Evolutionary conservation across 2,329 filamentous ascomycete genomes (phyloP).

Genomic region (Dothistroma septosporum): DNA sequence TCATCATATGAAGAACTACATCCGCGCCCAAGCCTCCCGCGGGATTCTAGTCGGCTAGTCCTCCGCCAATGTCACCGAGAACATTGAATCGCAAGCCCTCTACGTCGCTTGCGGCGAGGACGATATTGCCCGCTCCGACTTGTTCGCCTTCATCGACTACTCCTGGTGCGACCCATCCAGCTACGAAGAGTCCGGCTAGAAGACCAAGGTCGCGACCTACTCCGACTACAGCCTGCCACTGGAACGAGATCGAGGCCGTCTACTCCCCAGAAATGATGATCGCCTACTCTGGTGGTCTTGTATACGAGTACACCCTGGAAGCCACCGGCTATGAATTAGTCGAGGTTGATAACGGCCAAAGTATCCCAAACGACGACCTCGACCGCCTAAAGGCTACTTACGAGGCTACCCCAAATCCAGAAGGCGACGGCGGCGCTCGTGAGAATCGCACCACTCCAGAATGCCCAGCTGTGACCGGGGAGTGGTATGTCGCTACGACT

Average conservation of each 20-base stretch:
- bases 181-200: constrained; percentile 72
- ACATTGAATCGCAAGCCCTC: constrained; percentile 77
- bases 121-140: constrained; percentile 71
- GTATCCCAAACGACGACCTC: constrained; percentile 62
- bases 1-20: constrained; percentile 76
- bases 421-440: constrained; percentile 58
- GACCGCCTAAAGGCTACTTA: constrained; percentile 52
- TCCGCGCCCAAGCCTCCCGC: constrained; percentile 64
- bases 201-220: constrained; percentile 82
- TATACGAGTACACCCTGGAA: constrained; percentile 89
- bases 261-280: constrained; percentile 78
- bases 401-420: constrained; percentile 48
- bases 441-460: constrained; percentile 40
- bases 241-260: constrained; percentile 71
- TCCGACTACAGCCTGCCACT: constrained; percentile 80
- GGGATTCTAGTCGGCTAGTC: constrained; percentile 76
- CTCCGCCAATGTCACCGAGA: constrained; percentile 76
- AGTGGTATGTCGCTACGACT: constrained; percentile 53
- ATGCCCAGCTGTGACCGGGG: constrained; percentile 52
- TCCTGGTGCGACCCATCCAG: constrained; percentile 72
- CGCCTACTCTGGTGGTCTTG: constrained; percentile 90
- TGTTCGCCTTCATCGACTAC: constrained; percentile 87
- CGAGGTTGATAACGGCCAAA: constrained; percentile 50
- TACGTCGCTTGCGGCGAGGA: constrained; percentile 93
- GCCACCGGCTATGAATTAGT: constrained; percentile 77